phyloP scores from a whole-genome alignment of 139 green algal species.

The Eudorina sp. region DNA sequence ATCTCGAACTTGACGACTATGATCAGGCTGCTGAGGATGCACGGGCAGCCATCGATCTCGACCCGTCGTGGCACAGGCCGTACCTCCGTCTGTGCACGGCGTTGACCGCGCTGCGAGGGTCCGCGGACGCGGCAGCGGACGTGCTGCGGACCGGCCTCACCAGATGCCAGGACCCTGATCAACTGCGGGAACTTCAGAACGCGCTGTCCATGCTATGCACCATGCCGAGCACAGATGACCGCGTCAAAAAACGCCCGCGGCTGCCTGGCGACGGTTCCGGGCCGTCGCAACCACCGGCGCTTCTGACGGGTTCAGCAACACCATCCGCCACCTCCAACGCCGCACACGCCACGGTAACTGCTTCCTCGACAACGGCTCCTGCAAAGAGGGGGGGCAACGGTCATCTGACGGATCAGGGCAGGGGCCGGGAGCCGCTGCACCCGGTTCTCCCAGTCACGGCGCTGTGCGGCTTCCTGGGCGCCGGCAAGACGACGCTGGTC shows the following conservation, averaged over 20 bases:
- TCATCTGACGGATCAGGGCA: no score
- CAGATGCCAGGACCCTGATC: background rate
- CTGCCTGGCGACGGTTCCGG: background rate
- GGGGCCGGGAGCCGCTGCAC: background rate
- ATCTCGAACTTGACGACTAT: background rate
- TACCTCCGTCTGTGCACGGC: slow-evolving; percentile 37
- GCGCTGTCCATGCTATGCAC: background rate
- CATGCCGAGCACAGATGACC: background rate
- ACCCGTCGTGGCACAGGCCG: slow-evolving; percentile 14
- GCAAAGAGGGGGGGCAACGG: no score
- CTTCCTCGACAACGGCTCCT: background rate
- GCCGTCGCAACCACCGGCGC: background rate
- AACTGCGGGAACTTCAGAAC: background rate
- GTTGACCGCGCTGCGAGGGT: background rate
- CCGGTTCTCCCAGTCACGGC: slow-evolving; percentile 66
- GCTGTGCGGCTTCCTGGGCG: slow-evolving; percentile 77
- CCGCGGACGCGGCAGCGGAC: background rate
- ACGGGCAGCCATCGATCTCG: background rate
- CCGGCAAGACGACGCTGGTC: slow-evolving; percentile 86
- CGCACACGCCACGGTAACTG: background rate
- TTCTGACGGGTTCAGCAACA: background rate
- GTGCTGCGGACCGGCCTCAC: background rate
- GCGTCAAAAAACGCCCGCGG: background rate
- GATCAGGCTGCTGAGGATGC: background rate
- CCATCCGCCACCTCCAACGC: background rate